Conservation (phyloP, 2,329 filamentous ascomycete genomes). For the Aspergillus bombycis region DNA sequence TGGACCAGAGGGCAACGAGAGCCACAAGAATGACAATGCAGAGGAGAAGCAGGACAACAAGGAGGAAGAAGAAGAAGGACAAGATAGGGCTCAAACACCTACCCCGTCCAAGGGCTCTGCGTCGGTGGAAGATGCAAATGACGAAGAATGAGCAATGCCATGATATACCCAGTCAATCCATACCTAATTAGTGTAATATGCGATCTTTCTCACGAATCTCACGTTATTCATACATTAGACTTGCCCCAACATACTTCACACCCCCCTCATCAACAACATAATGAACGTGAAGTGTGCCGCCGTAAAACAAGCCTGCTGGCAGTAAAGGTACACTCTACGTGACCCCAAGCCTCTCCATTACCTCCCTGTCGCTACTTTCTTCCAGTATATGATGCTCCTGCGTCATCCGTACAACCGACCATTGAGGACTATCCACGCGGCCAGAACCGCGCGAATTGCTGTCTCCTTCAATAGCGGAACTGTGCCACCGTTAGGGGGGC, state of each 20-base stretch:
- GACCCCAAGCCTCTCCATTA: conserved; percentile 57
- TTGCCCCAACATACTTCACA: too few species aligned
- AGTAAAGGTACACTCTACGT: conserved; percentile 74
- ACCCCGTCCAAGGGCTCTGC: conserved; percentile 8
- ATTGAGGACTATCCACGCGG: too few species aligned
- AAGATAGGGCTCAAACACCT: not conserved
- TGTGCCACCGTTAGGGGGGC: too few species aligned
- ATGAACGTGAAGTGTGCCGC: conserved; percentile 71
- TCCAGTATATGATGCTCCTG: conserved; percentile 73
- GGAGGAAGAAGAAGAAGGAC: not conserved
- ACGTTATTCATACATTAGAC: not conserved
- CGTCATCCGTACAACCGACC: too few species aligned
- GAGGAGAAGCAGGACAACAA: not conserved
- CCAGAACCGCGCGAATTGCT: too few species aligned
- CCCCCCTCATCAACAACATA: conserved; percentile 64
- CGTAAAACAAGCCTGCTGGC: conserved; percentile 79
- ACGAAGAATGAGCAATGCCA: conserved; percentile 3
- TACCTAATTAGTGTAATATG: not conserved
- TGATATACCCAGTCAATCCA: not conserved
- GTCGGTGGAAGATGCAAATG: conserved; percentile 12
- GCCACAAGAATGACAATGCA: not conserved
- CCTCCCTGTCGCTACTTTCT: conserved; percentile 44
- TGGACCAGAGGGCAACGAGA: not conserved
- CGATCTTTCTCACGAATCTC: not conserved
- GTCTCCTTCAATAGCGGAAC: too few species aligned